Evolutionary conservation across 129 eudicot species (phyloP).

Genomic region (Arctium lappa): DNA sequence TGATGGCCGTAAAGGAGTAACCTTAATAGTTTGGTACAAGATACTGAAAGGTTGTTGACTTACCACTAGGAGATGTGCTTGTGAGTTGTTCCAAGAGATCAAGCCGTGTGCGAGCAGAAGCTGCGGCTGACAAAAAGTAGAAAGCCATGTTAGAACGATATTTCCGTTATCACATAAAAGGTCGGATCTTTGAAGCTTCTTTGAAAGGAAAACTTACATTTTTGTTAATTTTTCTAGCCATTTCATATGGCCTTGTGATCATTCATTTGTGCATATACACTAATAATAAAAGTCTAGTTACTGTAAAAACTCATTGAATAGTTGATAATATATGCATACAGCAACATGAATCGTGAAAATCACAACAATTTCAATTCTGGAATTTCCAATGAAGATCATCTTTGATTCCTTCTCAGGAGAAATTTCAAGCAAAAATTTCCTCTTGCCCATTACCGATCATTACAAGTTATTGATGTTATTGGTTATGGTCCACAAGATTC

Average conservation of each 20-base stretch:
- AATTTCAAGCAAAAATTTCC: neutral
- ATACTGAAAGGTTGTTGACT: neutral
- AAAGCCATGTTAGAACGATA: slow-evolving; percentile 18
- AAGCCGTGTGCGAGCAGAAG: slow-evolving; percentile 77
- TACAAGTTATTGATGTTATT: neutral
- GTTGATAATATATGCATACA: neutral
- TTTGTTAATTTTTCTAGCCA: neutral
- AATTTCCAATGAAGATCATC: neutral
- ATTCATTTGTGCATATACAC: neutral
- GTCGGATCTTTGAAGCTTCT: neutral
- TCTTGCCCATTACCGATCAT: neutral
- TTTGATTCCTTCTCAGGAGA: neutral
- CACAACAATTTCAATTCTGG: neutral
- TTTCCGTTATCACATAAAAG: neutral
- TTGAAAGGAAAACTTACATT: neutral
- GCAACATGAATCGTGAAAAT: neutral
- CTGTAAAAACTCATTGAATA: neutral
- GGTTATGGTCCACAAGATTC: neutral
- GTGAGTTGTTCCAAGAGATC: slow-evolving; percentile 86
- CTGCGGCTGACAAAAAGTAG: slow-evolving; percentile 30
- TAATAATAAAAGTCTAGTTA: neutral
- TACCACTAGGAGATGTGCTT: slow-evolving; percentile 49
- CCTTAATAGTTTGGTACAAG: neutral
- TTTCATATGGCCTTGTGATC: neutral
- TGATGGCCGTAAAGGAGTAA: neutral